Evolutionary conservation across 164 flowering plant species (phyloP), one percentile per base, ranked within the genome.

Genomic region (Akebia trifoliata): DNA sequence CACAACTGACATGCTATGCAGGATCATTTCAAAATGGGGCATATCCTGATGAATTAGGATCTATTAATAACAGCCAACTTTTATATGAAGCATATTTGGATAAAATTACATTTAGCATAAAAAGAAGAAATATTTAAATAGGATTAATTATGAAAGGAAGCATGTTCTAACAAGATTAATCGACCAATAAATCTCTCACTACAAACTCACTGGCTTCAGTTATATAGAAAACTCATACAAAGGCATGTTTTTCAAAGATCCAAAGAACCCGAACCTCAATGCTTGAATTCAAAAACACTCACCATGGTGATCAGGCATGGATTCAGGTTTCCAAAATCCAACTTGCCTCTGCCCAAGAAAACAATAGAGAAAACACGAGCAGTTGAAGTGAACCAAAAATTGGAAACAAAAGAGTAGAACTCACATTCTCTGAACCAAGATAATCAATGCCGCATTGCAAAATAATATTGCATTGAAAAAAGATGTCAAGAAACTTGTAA

Each of bases 301-400:
- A 86, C 90, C 84, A 52, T 63, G 69, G 34, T 63, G 71, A 54
- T 69, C 63, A 44, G 71, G 43, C 58, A 62, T 44, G 11, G 61
- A 44, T 50, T 78, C 81, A 24, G 72, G 57, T 65, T 80, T 83
- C 84, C 83, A 77, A 45, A 80, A 76, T 18, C 86, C 87, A 58
- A 75, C 64, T 52, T 78, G 83, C 66, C 84, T 77, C 94, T 79
- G 85, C 59, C 50, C 67, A 72, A 45, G 2, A 25, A 4, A 25
- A 39, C 7, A 55, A 37, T 0, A 24, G 54, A 60, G 5, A 30
- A 4, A 12, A 59, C 8, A 20, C 26, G 8, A 7, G 24, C 28
- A 62, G 12, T 21, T 29, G 17, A 44, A 35, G n/a, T 39, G 14
- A 12, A 17, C 12, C 6, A 14, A 36, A 36, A 40, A 25, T 11